Evolutionary conservation across 805 yeast species (phyloP).

Genomic region (Wickerhamomyces chaumierensis): DNA sequence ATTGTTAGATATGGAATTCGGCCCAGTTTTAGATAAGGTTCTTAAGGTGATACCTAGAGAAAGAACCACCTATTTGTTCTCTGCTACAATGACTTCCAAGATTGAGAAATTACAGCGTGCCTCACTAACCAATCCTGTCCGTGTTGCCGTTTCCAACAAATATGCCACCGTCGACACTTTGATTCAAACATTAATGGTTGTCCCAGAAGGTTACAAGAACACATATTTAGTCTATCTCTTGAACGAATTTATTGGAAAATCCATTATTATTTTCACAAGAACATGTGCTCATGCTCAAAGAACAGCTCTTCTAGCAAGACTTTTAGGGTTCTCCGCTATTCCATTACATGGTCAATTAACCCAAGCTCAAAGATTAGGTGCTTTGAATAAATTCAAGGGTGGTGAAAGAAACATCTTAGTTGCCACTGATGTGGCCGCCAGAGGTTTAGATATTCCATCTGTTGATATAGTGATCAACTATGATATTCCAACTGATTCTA

Average conservation of each 20-base stretch:
- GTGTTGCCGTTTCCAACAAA: slow-evolving; percentile 80
- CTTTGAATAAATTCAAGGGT: slow-evolving; percentile 67
- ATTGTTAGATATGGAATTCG: slow-evolving; percentile 90
- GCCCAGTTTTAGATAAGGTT: slow-evolving; percentile 84
- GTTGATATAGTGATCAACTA: slow-evolving; percentile 71
- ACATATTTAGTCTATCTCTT: slow-evolving; percentile 74
- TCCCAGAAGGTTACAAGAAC: slow-evolving; percentile 87
- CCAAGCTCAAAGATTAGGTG: slow-evolving; percentile 76
- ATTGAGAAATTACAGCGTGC: slow-evolving; percentile 93
- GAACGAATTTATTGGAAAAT: slow-evolving; percentile 76
- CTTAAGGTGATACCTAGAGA: slow-evolving; percentile 75
- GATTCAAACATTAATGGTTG: slow-evolving; percentile 78
- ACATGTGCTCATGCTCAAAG: slow-evolving; percentile 94
- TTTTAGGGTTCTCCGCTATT: slow-evolving; percentile 77
- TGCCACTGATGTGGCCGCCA: slow-evolving; percentile 83
- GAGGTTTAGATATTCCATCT: slow-evolving; percentile 77
- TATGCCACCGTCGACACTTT: slow-evolving; percentile 93
- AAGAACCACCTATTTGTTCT: slow-evolving; percentile 75
- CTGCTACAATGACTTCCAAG: slow-evolving; percentile 96
- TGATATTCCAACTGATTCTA: slow-evolving; percentile 77
- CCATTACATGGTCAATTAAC: slow-evolving; percentile 91
- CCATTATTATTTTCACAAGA: slow-evolving; percentile 81
- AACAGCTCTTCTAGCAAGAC: slow-evolving; percentile 68
- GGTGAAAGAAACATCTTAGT: slow-evolving; percentile 60
- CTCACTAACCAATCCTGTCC: slow-evolving; percentile 76